Evolutionary conservation across 768 basidiomycete genomes (phyloP), one percentile per base, ranked within the genome.

Genomic region (Mycena albidolilacea): DNA sequence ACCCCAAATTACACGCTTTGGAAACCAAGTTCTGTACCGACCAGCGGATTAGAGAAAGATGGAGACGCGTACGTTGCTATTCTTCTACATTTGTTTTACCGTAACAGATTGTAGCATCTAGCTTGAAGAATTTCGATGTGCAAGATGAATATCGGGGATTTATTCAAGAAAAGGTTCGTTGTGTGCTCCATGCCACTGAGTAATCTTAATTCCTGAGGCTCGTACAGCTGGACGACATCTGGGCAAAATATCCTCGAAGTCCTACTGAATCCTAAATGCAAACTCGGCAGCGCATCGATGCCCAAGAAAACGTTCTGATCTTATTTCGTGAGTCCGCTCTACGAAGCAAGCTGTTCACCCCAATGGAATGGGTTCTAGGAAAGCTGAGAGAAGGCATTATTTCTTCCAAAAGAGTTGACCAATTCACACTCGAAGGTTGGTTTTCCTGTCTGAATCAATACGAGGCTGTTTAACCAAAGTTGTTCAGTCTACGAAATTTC

Each of bases 371-470:
- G 37, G 35, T 59, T 15, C 1, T 69, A 95, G 94, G 93, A 54
- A 95, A 95, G 79, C 83, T 95, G 8, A 86, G 94, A 62, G 94
- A 95, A 81, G 94, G 94, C 0, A 83, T 95, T 4, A 85, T 87
- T 8, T 89, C 93, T 0, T 89, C 91, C 2, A 82, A 83, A 38
- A 86, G 94, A 69, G 83, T 71, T 21, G 94, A 94, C 78, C 70
- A 65, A 3, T 94, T 95, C 77, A 87, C 91, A 2, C 66, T 91
- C 12, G 92, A 94, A 89, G 94, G 93, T 93, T 69, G 50, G 85
- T 67, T 60, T 48, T 30, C 8, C 37, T 37, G 30, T 35, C n/a
- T 4, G 37, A 12, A 41, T n/a, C n/a, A 17, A 64, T 39, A n/a
- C 30, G 4, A 7, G 57, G 19, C 41, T 37, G 19, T 64, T 37